Conservation (phyloP, 345 rosid genomes). For the Psidium guajava region DNA sequence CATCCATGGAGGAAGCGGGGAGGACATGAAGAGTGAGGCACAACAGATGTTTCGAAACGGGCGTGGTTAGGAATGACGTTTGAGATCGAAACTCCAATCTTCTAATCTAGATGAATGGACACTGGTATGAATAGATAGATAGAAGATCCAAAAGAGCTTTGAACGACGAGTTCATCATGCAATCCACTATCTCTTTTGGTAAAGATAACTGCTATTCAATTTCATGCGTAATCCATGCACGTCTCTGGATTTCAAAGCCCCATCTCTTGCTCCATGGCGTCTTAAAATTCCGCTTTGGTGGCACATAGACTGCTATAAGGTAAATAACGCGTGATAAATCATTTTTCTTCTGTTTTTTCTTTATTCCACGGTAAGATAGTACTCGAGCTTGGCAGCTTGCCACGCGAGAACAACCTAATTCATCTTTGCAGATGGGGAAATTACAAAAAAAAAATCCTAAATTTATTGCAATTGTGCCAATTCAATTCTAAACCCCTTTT, state of each 20-base stretch:
- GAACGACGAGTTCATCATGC: neutral
- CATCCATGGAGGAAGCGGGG: neutral
- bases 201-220: neutral
- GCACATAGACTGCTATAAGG: neutral
- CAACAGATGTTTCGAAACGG: neutral
- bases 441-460: too few species aligned
- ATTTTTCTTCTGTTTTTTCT: neutral
- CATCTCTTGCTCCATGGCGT: neutral
- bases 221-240: neutral
- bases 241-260: neutral
- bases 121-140: neutral
- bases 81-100: neutral
- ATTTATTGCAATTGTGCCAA: too few species aligned
- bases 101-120: neutral
- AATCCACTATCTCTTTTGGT: neutral
- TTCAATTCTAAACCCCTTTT: too few species aligned
- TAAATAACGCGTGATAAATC: neutral
- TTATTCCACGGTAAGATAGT: neutral
- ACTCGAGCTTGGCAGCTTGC: fast-evolving
- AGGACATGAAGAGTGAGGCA: neutral
- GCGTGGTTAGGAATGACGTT: neutral
- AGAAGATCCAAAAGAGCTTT: neutral
- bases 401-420: neutral
- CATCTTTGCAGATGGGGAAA: neutral
- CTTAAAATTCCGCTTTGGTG: neutral